phyloP scores from a whole-genome alignment of 306 rosid genomes.

The Senna siamea region DNA sequence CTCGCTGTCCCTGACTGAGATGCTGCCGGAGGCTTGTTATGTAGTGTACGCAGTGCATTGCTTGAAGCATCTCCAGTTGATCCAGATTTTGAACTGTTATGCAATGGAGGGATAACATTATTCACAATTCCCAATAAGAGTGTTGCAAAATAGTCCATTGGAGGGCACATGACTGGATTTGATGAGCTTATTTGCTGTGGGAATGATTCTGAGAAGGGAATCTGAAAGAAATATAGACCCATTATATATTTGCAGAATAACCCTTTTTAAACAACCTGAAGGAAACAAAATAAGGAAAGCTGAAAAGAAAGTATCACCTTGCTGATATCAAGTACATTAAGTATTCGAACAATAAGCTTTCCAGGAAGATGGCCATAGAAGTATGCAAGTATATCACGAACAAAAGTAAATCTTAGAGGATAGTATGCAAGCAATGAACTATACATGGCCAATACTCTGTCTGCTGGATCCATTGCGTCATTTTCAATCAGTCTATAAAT shows the following conservation, averaged over 20 bases:
- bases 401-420: slow-evolving; percentile 93
- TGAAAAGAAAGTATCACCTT: slow-evolving; percentile 63
- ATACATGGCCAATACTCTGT: slow-evolving; percentile 70
- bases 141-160: slow-evolving; percentile 87
- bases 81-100: slow-evolving; percentile 79
- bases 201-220: slow-evolving; percentile 89
- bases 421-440: slow-evolving; percentile 71
- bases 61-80: slow-evolving; percentile 57
- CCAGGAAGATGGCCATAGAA: slow-evolving; percentile 91
- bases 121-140: slow-evolving; percentile 92
- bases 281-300: slow-evolving; percentile 25
- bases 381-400: slow-evolving; percentile 96
- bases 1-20: slow-evolving; percentile 75
- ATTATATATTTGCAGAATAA: slow-evolving; percentile 29
- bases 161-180: slow-evolving; percentile 87
- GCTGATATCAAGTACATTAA: slow-evolving; percentile 73
- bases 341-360: slow-evolving; percentile 82
- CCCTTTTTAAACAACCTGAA: slow-evolving; percentile 28
- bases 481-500: slow-evolving; percentile 92
- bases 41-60: slow-evolving; percentile 62
- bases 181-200: slow-evolving; percentile 76
- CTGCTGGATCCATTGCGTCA: slow-evolving; percentile 86
- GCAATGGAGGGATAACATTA: slow-evolving; percentile 93
- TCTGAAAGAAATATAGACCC: slow-evolving; percentile 62
- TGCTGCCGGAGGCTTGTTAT: slow-evolving; percentile 68